Base-by-base conservation (phyloP, 257 asterid species). In the Oldenlandia corymbosa region DNA sequence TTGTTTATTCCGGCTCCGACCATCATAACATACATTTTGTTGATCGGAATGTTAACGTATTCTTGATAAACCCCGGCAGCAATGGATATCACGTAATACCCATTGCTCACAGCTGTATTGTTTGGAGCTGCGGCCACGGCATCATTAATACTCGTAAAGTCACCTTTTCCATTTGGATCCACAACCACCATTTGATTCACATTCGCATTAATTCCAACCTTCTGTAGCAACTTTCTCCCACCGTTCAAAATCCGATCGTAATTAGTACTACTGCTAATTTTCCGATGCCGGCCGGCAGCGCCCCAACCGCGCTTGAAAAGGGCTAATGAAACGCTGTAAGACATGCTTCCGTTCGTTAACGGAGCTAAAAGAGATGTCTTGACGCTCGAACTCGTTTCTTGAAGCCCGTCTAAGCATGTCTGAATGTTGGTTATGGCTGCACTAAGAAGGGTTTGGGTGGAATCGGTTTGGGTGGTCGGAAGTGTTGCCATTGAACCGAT, bases 371-470 rank as follows among this genome's bases (percentile, higher is more conserved):
- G 56, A 12, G 76, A 85, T 37, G 71, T 62, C 7, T 58, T 42
- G 10, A 79, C 30, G 50, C 75, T 74, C 76, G 85, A 76, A 45
- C 82, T 72, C 0, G 87, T 71, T 11, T 61, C 79, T 11, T 68
- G 77, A 16, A 89, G 79, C 7, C 97, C 88, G 10, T 87, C 94
- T 12, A 82, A 73, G 71, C 95, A 90, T 0, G 95, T 90, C 16
- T 83, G 82, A 0, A 80, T 61, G 71, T 90, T 90, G 2, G 95
- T 90, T 30, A 87, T 39, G 7, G 76, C 77, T 1, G 91, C 97
- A 30, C 97, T 89, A 26, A 89, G 86, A 54, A 76, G 65, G 1
- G 97, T 78, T 52, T 83, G 91, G 1, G 79, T 31, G 7, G 77
- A 79, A 46, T 83, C 89, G 0, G 84, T 79, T 46, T 72, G 36